Conservation (phyloP, 768 basidiomycete genomes). For the Lactarius psammicola region DNA sequence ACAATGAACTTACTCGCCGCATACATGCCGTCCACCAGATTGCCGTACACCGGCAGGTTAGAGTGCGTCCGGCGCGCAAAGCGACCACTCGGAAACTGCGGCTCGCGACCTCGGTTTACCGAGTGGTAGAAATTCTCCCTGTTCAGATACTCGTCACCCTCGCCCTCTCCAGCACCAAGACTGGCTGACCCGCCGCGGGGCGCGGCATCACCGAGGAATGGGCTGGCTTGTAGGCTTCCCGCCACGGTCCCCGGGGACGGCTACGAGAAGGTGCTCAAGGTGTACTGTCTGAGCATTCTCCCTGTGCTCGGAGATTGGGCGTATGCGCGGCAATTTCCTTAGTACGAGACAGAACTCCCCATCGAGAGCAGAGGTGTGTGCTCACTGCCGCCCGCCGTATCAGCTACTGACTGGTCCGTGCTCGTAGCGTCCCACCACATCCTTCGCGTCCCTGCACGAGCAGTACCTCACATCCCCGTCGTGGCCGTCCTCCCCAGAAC, state of each 20-base stretch:
- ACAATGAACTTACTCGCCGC: too few relatives aligned
- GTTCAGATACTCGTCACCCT: conserved; percentile 68
- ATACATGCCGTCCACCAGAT: too few relatives aligned
- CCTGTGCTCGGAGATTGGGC: conserved; percentile 77
- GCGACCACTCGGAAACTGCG: too few relatives aligned
- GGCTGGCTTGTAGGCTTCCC: conserved; percentile 59
- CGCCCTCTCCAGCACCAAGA: conserved; percentile 65
- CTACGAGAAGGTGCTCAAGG: conserved; percentile 72
- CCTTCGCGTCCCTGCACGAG: conserved; percentile 19
- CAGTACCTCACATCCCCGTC: conserved; percentile 26
- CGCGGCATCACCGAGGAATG: conserved; percentile 74
- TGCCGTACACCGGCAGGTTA: too few relatives aligned
- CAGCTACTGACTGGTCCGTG: conserved; percentile 10
- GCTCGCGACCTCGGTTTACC: too few relatives aligned
- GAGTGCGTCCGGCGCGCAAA: too few relatives aligned
- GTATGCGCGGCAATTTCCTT: conserved; percentile 72
- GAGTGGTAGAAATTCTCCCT: too few relatives aligned
- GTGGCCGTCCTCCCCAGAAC: conserved; percentile 26
- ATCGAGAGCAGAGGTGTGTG: conserved; percentile 51
- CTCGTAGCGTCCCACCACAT: conserved; percentile 14
- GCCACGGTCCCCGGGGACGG: conserved; percentile 39
- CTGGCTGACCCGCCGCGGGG: conserved; percentile 59
- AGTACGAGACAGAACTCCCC: conserved; percentile 66
- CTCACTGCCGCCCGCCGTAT: conserved; percentile 26
- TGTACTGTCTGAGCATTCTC: conserved; percentile 72